phyloP scores from a whole-genome alignment of 768 basidiomycete species.

The Lepiota brunneoincarnata region DNA sequence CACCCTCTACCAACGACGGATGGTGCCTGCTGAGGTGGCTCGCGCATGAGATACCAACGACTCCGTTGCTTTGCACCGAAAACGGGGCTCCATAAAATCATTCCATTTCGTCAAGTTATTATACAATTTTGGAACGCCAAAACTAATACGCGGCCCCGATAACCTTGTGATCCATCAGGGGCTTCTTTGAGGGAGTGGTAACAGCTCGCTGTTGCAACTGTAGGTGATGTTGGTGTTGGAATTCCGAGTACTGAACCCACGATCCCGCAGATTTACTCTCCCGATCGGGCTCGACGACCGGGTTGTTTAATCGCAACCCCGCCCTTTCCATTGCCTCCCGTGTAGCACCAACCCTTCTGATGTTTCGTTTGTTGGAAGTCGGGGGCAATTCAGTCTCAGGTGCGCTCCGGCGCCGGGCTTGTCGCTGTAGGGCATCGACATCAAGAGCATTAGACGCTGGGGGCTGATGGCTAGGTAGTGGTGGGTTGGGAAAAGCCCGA shows the following conservation, averaged over 20 bases:
- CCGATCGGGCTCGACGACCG: background rate
- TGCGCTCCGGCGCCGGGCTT: conserved; percentile 1
- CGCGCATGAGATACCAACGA: too few relatives aligned
- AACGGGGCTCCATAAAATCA: too few relatives aligned
- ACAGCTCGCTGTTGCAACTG: background rate
- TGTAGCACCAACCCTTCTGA: background rate
- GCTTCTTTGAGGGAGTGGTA: background rate
- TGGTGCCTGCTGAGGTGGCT: too few relatives aligned
- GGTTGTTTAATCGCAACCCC: background rate
- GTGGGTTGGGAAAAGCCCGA: background rate
- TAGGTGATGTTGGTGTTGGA: background rate
- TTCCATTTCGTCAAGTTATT: background rate
- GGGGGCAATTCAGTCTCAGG: background rate
- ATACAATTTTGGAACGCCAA: background rate
- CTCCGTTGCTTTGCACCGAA: too few relatives aligned
- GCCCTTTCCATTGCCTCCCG: background rate
- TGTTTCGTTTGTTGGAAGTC: background rate
- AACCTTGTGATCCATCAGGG: background rate
- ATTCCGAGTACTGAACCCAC: conserved; percentile 2
- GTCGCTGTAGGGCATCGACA: background rate
- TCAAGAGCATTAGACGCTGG: background rate
- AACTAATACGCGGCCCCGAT: conserved; percentile 3
- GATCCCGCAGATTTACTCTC: conserved; percentile 2
- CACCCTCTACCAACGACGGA: too few relatives aligned
- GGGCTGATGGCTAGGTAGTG: background rate